Evolutionary conservation across 768 basidiomycete species (phyloP).

Genomic region (Tylopilus sp.): DNA sequence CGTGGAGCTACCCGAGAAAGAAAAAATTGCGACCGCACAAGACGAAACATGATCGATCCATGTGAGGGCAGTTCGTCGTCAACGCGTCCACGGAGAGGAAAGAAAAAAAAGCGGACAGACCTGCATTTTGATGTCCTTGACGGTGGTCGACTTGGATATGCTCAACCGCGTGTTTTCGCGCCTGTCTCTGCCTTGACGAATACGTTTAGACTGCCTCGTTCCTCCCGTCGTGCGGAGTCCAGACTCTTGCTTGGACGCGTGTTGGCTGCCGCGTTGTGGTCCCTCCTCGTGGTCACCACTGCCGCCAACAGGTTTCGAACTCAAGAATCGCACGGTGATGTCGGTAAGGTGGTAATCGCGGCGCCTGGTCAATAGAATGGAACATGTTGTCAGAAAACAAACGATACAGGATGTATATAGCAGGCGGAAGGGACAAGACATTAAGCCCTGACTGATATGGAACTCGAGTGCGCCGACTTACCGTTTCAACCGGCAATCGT

Average conservation of each 20-base stretch:
- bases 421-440: slow-evolving; percentile 1
- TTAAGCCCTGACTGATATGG: slow-evolving; percentile 9
- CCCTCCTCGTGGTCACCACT: slow-evolving; percentile 27
- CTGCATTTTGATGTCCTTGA: slow-evolving; percentile 77
- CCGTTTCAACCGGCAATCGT: slow-evolving; percentile 59
- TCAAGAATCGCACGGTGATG: slow-evolving; percentile 52
- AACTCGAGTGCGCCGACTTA: slow-evolving; percentile 26
- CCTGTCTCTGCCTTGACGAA: slow-evolving; percentile 53
- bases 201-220: slow-evolving; percentile 65
- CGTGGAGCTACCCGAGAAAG: slow-evolving; percentile 51
- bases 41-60: neutral
- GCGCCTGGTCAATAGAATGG: slow-evolving; percentile 25
- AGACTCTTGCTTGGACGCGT: slow-evolving; percentile 29
- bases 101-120: slow-evolving; percentile 34
- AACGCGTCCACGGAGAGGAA: neutral
- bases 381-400: slow-evolving; percentile 15
- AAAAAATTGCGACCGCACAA: neutral
- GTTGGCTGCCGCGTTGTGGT: slow-evolving; percentile 23
- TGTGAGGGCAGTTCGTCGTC: neutral
- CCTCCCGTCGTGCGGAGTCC: slow-evolving; percentile 40
- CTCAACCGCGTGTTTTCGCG: slow-evolving; percentile 49
- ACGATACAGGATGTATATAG: slow-evolving; percentile 4
- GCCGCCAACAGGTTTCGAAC: slow-evolving; percentile 31
- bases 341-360: slow-evolving; percentile 56
- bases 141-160: slow-evolving; percentile 61